A percentile compares a stretch with the other conserved stretches of the same genome.
Conservation (phyloP, 1,284 basidiomycete genomes). For the Erythrobasidium hasegawianum region DNA sequence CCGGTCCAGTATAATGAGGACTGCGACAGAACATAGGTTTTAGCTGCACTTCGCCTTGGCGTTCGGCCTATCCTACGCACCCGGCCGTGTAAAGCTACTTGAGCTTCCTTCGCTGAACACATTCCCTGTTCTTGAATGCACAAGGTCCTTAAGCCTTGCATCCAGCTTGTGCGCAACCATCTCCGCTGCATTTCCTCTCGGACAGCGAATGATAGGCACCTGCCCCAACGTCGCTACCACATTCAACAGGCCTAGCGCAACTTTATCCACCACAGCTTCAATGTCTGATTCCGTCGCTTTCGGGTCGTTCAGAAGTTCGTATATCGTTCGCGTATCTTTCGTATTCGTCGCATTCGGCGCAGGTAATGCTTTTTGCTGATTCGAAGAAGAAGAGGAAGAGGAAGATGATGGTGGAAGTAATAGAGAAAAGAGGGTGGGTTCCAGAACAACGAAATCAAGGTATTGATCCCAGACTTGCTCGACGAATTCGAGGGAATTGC, state of each 20-base stretch:
- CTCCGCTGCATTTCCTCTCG: conserved; percentile 93
- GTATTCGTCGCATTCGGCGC: conserved; percentile 45
- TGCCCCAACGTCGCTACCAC: conserved; percentile 91
- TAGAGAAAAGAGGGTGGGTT: conserved; percentile 89
- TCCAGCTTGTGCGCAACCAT: conserved; percentile 97
- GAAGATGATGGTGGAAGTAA: conserved; percentile 54
- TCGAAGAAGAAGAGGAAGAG: conserved; percentile 15
- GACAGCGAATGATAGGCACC: conserved; percentile 91
- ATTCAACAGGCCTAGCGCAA: conserved; percentile 87
- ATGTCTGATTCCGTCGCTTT: conserved; percentile 84
- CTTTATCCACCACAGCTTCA: conserved; percentile 86
- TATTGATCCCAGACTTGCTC: conserved; percentile 93
- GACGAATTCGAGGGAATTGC: conserved; percentile 77
- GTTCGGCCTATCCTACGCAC: conserved; percentile 2
- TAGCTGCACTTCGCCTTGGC: not conserved
- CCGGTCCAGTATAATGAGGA: conserved; percentile 87
- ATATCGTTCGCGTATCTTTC: conserved; percentile 55
- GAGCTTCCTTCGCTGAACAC: conserved; percentile 43
- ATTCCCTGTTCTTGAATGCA: conserved; percentile 69
- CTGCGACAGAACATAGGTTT: conserved; percentile 51
- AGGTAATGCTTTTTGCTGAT: conserved; percentile 36
- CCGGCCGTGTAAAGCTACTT: conserved; percentile 28
- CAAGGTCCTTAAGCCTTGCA: conserved; percentile 82
- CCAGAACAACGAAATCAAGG: conserved; percentile 92
- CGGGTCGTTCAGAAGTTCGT: conserved; percentile 88